Percentiles rank a stretch among this genome's conserved stretches.
Evolutionary conservation across 78 protist species (phyloP).

Genomic region (Diacronema lutheri): DNA sequence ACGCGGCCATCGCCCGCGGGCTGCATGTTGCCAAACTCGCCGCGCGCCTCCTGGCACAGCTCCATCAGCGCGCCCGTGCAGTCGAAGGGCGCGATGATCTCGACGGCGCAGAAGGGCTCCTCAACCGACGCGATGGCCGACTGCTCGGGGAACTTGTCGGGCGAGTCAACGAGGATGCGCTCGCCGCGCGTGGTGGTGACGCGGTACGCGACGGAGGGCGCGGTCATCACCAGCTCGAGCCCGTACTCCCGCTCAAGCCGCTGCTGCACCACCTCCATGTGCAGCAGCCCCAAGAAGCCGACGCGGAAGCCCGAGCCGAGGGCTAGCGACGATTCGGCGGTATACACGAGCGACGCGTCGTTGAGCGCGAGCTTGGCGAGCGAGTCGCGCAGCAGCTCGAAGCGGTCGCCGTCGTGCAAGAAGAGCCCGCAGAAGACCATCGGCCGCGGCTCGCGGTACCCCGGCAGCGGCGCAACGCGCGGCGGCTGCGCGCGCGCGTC

Average conservation of each 20-base stretch:
- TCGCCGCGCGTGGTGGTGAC: neutral
- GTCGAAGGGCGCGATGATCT: constrained; percentile 59
- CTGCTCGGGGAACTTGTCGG: too few species aligned
- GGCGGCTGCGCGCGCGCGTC: neutral
- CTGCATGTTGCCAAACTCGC: neutral
- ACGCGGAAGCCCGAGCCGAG: constrained; percentile 32
- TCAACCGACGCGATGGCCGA: too few species aligned
- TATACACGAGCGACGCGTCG: neutral
- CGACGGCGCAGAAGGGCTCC: too few species aligned
- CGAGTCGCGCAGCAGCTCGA: neutral
- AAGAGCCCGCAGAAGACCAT: constrained; percentile 22
- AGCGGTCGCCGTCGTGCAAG: constrained; percentile 1
- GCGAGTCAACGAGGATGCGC: too few species aligned
- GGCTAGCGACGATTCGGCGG: neutral
- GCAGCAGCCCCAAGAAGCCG: constrained; percentile 92
- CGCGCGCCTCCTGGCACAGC: neutral
- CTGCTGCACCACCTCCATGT: constrained; percentile 72
- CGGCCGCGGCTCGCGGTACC: constrained; percentile 3
- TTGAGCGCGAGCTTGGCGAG: neutral
- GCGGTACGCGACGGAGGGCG: constrained; percentile 81
- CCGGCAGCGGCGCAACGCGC: neutral
- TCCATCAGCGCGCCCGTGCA: constrained; percentile 53
- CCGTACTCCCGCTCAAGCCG: neutral
- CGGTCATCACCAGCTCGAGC: constrained; percentile 65
- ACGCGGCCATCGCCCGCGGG: constrained; percentile 42